A percentile compares a stretch with the other conserved stretches of the same genome.
Conservation (phyloP, 345 rosid species). For the Gossypium stocksii region DNA sequence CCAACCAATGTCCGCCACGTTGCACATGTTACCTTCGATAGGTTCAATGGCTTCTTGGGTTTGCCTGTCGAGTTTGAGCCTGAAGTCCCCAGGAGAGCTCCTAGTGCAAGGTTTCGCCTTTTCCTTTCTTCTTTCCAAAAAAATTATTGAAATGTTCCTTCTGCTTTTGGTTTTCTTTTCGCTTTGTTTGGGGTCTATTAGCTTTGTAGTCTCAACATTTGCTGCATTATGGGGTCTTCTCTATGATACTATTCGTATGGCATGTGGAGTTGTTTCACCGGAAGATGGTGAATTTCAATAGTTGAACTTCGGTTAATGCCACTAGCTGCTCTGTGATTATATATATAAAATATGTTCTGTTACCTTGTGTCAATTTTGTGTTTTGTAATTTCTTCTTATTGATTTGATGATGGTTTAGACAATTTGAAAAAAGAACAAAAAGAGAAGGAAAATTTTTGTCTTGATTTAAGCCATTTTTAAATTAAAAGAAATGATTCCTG, state of each 20-base stretch:
- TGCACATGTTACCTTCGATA: constrained; percentile 90
- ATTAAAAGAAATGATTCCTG: neutral
- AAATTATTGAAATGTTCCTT: neutral
- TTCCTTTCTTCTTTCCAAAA: neutral
- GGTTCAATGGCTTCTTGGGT: constrained; percentile 89
- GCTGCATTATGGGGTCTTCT: neutral
- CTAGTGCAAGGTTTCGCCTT: constrained; percentile 68
- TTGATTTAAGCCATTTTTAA: neutral
- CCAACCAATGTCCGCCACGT: constrained; percentile 84
- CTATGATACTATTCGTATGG: neutral
- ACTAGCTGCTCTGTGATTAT: neutral
- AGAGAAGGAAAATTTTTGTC: neutral
- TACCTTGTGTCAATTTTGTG: neutral
- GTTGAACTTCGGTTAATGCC: neutral
- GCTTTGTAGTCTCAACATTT: neutral
- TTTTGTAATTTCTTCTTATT: neutral
- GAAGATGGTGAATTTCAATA: neutral
- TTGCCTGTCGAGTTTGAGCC: constrained; percentile 90
- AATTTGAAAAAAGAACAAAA: neutral
- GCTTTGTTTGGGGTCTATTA: neutral
- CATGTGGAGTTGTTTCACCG: neutral
- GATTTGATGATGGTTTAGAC: neutral
- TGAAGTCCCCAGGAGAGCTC: constrained; percentile 74
- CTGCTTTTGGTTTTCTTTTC: neutral
- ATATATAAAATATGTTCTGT: neutral